Base-by-base conservation (phyloP, 1,284 basidiomycete genomes). In the Volvariella volvacea region DNA sequence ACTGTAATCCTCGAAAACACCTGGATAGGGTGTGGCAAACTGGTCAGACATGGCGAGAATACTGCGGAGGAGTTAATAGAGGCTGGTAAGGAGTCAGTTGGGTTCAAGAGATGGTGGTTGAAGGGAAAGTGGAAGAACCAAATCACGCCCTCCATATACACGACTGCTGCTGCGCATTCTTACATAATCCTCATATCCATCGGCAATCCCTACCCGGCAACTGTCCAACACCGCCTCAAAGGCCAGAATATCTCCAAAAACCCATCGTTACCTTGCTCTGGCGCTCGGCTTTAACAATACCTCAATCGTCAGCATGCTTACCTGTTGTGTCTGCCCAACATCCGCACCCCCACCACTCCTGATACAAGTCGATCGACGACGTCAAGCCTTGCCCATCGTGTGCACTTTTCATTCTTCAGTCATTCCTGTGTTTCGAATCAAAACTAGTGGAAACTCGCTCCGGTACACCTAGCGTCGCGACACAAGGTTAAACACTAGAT, bases 1-100 rank as follows among this genome's bases (percentile, higher is more conserved):
- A 48, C 56, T 54, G 57, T 57, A 62, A 39, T 59, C 47, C 40
- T 64, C 62, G 43, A 58, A 61, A 49, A 51, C 52, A 52, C 55
- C 52, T 39, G 54, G 48, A 48, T 58, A 57, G 41, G 46, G 52
- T 52, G 53, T 43, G 48, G 53, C 58, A 49, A 54, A 56, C 19
- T 20, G 41, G 46, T 62, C 57, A 47, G 57, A 59, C 57, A 62
- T 59, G 50, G 57, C 50, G 48, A 41, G 46, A 30, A 22, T 30
- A 52, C 55, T 61, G 55, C 55, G 58, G 55, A 45, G 22, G 6
- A 44, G 22, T 46, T 38, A 48, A 47, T 40, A 51, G 49, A 46
- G 45, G 48, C 46, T 46, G 42, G 44, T 46, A 52, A 53, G 49
- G 49, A 55, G 54, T 43, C 43, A 42, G 44, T 48, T 51, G 40